Base-by-base conservation (phyloP, 2,329 filamentous ascomycete species). In the Pyrenophora tritici-repentis region DNA sequence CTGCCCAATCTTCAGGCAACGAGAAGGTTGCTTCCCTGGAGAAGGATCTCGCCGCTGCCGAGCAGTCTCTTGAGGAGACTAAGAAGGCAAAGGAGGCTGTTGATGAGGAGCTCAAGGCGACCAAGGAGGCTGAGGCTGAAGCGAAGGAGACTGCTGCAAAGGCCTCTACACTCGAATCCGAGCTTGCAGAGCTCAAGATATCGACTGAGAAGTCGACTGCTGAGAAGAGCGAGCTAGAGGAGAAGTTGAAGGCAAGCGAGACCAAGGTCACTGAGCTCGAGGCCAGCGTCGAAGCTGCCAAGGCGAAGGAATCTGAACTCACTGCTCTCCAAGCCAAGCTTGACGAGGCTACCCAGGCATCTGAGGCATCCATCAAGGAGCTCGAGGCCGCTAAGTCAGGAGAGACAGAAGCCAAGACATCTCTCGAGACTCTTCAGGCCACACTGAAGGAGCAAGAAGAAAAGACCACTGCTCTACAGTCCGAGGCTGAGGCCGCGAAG, bases 21-120 rank as follows among this genome's bases (percentile, higher is more conserved):
- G 58, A 55, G 24, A 66, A 72, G 54, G 52, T 67, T 10, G 55
- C 59, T 42, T 56, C 69, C 22, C 50, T 72, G 7, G 57, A 69
- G 53, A 60, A 63, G 51, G 59, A 67, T 16, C 55, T 68, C 26
- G 59, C 56, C 13, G 47, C 56, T 31, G 59, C 62, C 7, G 62
- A 66, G 44, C 58, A 63, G 51, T 54, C 58, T 35, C 54, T 67
- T 8, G 53, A 46, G 12, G 56, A 61, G 33, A 55, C 58, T 6
- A 61, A 66, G 55, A 55, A 62, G 43, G 34, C 51, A 20, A 54
- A 55, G 24, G 55, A 61, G 31, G 52, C 62, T 36, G 37, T 60
- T n/a, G 58, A 68, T 51, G 53, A 56, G 17, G 61, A 62, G 46
- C 50, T 61, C 31, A 59, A 66, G 47, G 46, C 39, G 9, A 44